A percentile compares a stretch with the other conserved stretches of the same genome.
Conservation (phyloP, 108 stramenopile species). For the Epipyxis sp. region DNA sequence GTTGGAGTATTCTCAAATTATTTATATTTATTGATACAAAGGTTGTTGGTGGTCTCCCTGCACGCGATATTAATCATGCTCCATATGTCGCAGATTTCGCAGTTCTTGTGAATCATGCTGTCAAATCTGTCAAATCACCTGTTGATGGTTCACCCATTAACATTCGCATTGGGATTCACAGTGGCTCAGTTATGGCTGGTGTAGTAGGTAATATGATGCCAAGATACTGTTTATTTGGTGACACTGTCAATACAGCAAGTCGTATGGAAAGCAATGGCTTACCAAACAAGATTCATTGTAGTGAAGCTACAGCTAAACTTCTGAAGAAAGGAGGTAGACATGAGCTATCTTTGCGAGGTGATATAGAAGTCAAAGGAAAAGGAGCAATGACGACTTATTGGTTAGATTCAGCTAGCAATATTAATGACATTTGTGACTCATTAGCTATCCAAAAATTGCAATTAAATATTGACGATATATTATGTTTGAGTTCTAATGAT, state of each 20-base stretch:
- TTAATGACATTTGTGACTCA: neutral
- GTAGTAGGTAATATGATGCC: conserved; percentile 56
- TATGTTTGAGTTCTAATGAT: too few species aligned
- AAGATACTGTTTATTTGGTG: conserved; percentile 59
- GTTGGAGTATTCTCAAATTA: too few species aligned
- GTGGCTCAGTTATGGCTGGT: conserved; percentile 57
- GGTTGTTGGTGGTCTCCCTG: conserved; percentile 35
- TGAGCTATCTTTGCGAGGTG: conserved; percentile 30
- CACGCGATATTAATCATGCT: conserved; percentile 31
- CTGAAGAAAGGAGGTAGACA: conserved; percentile 26
- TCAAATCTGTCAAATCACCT: conserved; percentile 12
- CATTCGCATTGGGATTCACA: conserved; percentile 55
- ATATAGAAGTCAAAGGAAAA: conserved; percentile 50
- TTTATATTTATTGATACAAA: too few species aligned
- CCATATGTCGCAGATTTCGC: conserved; percentile 40
- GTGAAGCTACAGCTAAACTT: conserved; percentile 26
- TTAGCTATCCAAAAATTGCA: neutral
- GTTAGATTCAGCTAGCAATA: neutral
- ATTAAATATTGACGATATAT: too few species aligned
- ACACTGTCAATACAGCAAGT: conserved; percentile 60
- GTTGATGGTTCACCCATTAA: conserved; percentile 26
- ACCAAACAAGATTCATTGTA: conserved; percentile 34
- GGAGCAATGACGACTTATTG: conserved; percentile 49
- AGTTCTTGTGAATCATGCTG: conserved; percentile 7
- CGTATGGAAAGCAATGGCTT: conserved; percentile 59